Evolutionary conservation across 2,329 filamentous ascomycete genomes (phyloP).

Genomic region (Cytospora piceae): DNA sequence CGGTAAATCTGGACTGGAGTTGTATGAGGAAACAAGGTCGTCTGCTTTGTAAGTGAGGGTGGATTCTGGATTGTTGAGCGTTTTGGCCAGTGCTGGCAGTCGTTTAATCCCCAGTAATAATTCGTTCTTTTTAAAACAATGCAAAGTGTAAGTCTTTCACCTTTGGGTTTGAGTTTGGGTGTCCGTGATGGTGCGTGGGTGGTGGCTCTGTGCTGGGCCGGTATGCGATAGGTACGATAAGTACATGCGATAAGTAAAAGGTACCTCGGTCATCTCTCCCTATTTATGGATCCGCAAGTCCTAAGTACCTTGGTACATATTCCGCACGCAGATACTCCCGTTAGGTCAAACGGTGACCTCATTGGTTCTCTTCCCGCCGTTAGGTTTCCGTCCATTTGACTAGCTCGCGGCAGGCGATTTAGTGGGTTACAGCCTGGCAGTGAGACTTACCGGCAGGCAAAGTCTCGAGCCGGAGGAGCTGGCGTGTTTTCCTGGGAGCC

Average conservation of each 20-base stretch:
- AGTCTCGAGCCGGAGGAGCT: constrained; percentile 5
- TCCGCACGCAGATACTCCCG: no score
- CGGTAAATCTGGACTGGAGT: background rate
- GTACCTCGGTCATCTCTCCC: background rate
- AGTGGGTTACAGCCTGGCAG: background rate
- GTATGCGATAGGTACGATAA: background rate
- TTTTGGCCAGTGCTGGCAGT: background rate
- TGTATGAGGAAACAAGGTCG: no score
- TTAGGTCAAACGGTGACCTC: constrained; percentile 17
- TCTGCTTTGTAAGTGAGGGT: no score
- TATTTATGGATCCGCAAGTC: background rate
- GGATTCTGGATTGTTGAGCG: no score
- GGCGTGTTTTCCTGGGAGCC: constrained; percentile 29
- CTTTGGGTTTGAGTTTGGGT: background rate
- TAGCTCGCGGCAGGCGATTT: background rate
- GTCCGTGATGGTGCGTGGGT: background rate
- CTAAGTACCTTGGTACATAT: background rate
- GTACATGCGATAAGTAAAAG: background rate
- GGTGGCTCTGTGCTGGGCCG: background rate
- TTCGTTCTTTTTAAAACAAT: background rate
- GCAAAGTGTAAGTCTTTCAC: background rate
- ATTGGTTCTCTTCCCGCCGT: constrained; percentile 12
- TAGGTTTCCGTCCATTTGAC: background rate
- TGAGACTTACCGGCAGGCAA: background rate
- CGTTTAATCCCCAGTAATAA: background rate